phyloP scores from a whole-genome alignment of 1,139 yeast genomes.

The Candida sp. region DNA sequence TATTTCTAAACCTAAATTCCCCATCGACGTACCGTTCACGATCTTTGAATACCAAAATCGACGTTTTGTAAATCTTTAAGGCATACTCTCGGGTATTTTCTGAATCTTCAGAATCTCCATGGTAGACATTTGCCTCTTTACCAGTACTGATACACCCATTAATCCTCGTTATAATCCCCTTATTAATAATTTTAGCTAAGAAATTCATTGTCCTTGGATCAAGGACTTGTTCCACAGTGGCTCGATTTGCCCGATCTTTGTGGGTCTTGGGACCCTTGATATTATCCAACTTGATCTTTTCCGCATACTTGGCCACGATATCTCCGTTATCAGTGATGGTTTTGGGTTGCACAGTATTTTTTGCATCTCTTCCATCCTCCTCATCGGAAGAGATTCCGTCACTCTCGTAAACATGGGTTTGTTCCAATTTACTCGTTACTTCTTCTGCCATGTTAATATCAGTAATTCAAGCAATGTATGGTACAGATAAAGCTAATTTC shows the following conservation, averaged over 20 bases:
- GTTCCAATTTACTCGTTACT: background rate
- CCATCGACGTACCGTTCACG: constrained; percentile 96
- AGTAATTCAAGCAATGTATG: background rate
- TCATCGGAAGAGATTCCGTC: constrained; percentile 12
- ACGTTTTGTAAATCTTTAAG: constrained; percentile 92
- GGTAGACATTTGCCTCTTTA: constrained; percentile 97
- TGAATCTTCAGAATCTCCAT: constrained; percentile 73
- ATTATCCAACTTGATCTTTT: constrained; percentile 62
- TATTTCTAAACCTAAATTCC: constrained; percentile 86
- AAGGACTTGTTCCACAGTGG: constrained; percentile 94
- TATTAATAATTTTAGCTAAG: constrained; percentile 74
- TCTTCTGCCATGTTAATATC: background rate
- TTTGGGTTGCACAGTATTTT: constrained; percentile 8
- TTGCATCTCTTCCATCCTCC: constrained; percentile 1
- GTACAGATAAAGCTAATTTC: background rate
- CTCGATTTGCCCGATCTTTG: constrained; percentile 87
- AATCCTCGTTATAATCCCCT: constrained; percentile 78
- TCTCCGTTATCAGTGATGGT: constrained; percentile 49
- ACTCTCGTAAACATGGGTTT: constrained; percentile 2
- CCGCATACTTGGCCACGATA: constrained; percentile 58
- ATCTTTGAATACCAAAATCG: constrained; percentile 93
- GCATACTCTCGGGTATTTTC: constrained; percentile 58
- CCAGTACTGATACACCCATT: constrained; percentile 97
- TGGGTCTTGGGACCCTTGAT: constrained; percentile 55
- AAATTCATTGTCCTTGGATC: constrained; percentile 93